phyloP scores from a whole-genome alignment of 805 yeast genomes.

The Lachancea sp. region DNA sequence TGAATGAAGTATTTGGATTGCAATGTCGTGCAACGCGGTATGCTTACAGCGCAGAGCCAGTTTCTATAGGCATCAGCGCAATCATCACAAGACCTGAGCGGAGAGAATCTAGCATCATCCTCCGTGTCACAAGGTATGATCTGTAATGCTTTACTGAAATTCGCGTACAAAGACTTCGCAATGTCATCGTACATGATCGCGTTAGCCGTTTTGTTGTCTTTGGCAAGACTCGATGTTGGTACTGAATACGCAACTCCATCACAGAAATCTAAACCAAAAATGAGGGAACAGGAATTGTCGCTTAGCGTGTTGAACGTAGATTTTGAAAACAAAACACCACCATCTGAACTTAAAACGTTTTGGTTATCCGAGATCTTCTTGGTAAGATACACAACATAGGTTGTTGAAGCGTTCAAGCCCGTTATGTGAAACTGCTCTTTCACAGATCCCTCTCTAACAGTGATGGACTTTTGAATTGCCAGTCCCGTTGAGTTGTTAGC shows the following conservation, averaged over 20 bases:
- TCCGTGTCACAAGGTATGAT: conserved; percentile 70
- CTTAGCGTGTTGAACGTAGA: conserved; percentile 52
- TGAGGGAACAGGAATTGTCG: conserved; percentile 58
- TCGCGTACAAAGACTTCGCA: conserved; percentile 49
- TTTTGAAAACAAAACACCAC: conserved; percentile 58
- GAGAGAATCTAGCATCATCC: conserved; percentile 62
- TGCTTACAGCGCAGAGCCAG: conserved; percentile 86
- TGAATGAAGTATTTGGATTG: conserved; percentile 38
- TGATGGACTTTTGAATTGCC: conserved; percentile 29
- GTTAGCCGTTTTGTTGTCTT: conserved; percentile 33
- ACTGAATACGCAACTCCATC: conserved; percentile 79
- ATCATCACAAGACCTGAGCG: conserved; percentile 63
- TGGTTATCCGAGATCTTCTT: conserved; percentile 36
- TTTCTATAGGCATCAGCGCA: conserved; percentile 66
- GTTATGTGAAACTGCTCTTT: conserved; percentile 58
- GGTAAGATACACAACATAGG: conserved; percentile 59
- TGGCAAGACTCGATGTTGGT: conserved; percentile 45
- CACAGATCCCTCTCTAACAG: conserved; percentile 41
- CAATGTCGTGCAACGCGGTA: conserved; percentile 74
- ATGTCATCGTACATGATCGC: conserved; percentile 53
- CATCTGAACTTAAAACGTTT: conserved; percentile 34
- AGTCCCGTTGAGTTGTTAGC: conserved; percentile 24
- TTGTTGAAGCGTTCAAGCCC: conserved; percentile 54
- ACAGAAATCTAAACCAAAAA: conserved; percentile 74
- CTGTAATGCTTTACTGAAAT: conserved; percentile 70